A percentile compares a stretch with the other conserved stretches of the same genome.
Evolutionary conservation across 192 early-diverging fungal species (phyloP).

Genomic region (Umbelopsis ramanniana): DNA sequence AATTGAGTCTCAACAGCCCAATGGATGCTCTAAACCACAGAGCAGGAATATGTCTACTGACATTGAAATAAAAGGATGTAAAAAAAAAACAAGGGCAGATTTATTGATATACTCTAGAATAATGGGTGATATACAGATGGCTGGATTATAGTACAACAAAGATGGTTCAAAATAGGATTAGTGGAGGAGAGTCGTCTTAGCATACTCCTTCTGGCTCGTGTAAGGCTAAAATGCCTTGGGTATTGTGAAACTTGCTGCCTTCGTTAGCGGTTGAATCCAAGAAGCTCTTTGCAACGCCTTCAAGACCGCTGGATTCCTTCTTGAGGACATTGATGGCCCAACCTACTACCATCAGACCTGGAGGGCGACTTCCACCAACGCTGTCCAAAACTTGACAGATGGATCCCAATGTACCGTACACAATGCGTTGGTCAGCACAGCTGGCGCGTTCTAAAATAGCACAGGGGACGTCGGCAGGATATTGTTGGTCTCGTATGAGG

Average conservation of each 20-base stretch:
- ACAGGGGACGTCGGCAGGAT: constrained; percentile 72
- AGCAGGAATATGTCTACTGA: background rate
- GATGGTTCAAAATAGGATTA: background rate
- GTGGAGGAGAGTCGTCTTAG: constrained; percentile 1
- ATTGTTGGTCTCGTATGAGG: constrained; percentile 55
- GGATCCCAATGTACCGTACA: constrained; percentile 65
- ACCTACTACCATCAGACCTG: constrained; percentile 83
- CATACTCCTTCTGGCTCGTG: constrained; percentile 42
- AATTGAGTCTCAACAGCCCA: background rate
- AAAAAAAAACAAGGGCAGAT: background rate
- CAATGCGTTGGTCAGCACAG: constrained; percentile 74
- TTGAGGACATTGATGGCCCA: constrained; percentile 45
- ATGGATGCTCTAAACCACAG: background rate
- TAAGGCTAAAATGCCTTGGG: constrained; percentile 24
- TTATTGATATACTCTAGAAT: background rate
- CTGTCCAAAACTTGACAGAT: constrained; percentile 69
- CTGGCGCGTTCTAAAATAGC: constrained; percentile 88
- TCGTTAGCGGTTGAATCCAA: background rate
- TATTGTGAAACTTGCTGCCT: background rate
- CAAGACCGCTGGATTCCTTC: constrained; percentile 10
- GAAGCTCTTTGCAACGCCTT: constrained; percentile 29
- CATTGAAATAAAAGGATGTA: background rate
- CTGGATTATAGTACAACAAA: background rate
- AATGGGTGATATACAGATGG: background rate
- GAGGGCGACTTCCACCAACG: constrained; percentile 67